These are phyloP conservation scores for Tephrocybe sp. DNA, from an alignment of 768 basidiomycete species.

Conservation along the genomic window DNA sequence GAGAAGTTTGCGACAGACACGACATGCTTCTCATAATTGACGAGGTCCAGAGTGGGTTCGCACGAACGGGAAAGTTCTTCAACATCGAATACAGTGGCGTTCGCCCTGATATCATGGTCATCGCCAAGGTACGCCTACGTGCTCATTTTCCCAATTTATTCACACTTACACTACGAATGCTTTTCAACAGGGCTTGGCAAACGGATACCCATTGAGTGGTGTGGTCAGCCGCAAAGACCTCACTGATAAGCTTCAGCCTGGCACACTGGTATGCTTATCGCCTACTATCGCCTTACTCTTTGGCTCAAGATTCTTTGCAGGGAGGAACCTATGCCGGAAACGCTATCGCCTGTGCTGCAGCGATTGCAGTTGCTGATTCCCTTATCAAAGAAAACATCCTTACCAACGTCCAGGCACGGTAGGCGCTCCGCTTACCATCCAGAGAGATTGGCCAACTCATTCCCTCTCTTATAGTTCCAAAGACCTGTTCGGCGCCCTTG, in stretches of 20 bases:
- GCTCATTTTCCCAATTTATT: neutral
- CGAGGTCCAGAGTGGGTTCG: constrained; percentile 90
- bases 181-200: constrained; percentile 66
- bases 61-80: constrained; percentile 80
- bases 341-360: constrained; percentile 89
- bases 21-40: constrained; percentile 82
- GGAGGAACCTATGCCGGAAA: constrained; percentile 94
- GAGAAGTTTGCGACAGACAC: constrained; percentile 84
- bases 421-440: constrained; percentile 9
- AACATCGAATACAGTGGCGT: constrained; percentile 83
- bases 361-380: constrained; percentile 76
- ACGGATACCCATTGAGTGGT: constrained; percentile 92
- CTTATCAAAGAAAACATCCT: constrained; percentile 78
- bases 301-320: constrained; percentile 26
- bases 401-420: constrained; percentile 75
- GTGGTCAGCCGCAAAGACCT: constrained; percentile 79
- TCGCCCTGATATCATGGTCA: constrained; percentile 81
- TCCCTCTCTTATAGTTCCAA: constrained; percentile 40
- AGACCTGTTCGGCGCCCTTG: constrained; percentile 66
- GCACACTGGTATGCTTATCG: constrained; percentile 58
- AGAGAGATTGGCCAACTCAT: neutral
- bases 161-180: neutral
- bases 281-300: neutral
- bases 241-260: constrained; percentile 74
- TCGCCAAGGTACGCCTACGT: constrained; percentile 76